Base-by-base conservation (phyloP, 164 flowering plant genomes). In the Umbilicus rupestris region DNA sequence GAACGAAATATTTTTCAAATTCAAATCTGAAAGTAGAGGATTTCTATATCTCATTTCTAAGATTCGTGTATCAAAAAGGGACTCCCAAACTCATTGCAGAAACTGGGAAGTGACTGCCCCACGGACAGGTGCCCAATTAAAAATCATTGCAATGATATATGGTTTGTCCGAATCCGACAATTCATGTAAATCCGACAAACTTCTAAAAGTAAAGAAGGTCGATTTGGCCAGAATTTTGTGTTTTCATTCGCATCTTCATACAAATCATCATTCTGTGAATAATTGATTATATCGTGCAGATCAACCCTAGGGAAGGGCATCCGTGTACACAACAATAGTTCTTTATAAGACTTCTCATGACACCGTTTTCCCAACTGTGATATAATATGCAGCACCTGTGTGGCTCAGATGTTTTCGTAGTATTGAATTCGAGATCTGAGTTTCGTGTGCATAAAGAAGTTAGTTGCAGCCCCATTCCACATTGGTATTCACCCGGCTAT, bases 71-170 rank as follows among this genome's bases (percentile, higher is more conserved):
- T 19, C 16, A 16, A n/a, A 19, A 50, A 11, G 20, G 20, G 57
- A 11, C 57, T 50, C 26, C 26, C 7, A 24, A 19, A 19, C 20
- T 50, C 1, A 19, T 33, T 75, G 82, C 74, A 86, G 90, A 49
- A 81, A 70, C 59, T 86, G 88, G 89, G 95, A 88, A 62, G 74
- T 85, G 0, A 79, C 74, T 1, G 88, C 87, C 63, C 74, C 89
- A 11, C 86, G 89, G 89, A 75, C 83, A 0, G 84, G 82, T 67
- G 71, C 70, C 31, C 69, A 80, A 69, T 70, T 86, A 1, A 79
- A 72, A 63, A 88, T 88, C 1, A 90, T 88, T 1, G 69, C 47
- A 5, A 88, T 85, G 80, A n/a, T n/a, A n/a, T n/a, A n/a, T n/a
- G n/a, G n/a, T n/a, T n/a, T n/a, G n/a, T 88, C 82, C 24, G 73